Conservation (phyloP, 2,329 filamentous ascomycete species). For the Arachnomyces sp. region DNA sequence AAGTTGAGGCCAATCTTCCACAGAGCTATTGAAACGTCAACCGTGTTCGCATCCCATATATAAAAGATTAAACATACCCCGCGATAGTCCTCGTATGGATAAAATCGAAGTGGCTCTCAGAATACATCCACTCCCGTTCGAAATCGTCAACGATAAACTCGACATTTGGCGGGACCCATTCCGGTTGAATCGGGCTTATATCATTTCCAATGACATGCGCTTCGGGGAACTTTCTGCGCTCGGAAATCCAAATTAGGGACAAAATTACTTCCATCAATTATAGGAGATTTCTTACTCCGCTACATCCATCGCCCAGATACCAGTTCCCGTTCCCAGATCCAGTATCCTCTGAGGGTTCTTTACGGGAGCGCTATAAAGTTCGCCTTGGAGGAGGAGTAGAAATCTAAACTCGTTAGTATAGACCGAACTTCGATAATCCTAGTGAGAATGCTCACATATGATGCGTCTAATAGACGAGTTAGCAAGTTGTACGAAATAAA, state of each 20-base stretch:
- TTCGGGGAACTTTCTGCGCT: not conserved
- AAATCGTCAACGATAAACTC: conserved; percentile 50
- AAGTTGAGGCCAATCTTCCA: conserved; percentile 16
- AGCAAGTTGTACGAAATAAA: no score
- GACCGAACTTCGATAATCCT: no score
- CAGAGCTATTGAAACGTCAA: conserved; percentile 4
- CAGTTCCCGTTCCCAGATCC: conserved; percentile 28
- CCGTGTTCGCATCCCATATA: no score
- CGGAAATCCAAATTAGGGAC: not conserved
- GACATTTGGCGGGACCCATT: conserved; percentile 44
- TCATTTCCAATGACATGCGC: conserved; percentile 4
- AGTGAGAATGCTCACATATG: no score
- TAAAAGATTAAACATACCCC: conserved; percentile 43
- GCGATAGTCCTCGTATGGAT: conserved; percentile 50
- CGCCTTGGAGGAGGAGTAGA: conserved; percentile 17
- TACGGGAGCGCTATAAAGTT: conserved; percentile 19
- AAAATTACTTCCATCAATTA: not conserved
- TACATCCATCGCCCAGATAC: conserved; percentile 31
- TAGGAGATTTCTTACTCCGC: conserved; percentile 24
- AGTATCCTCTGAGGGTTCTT: conserved; percentile 23
- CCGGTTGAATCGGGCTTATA: conserved; percentile 4
- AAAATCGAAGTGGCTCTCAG: conserved; percentile 49
- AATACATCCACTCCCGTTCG: conserved; percentile 48
- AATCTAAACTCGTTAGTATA: conserved; percentile 10
- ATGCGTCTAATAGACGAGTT: no score